Percentiles rank a stretch among this genome's conserved stretches.
Conservation (phyloP, 2,329 filamentous ascomycete genomes). For the Aspergillus calidoustus region DNA sequence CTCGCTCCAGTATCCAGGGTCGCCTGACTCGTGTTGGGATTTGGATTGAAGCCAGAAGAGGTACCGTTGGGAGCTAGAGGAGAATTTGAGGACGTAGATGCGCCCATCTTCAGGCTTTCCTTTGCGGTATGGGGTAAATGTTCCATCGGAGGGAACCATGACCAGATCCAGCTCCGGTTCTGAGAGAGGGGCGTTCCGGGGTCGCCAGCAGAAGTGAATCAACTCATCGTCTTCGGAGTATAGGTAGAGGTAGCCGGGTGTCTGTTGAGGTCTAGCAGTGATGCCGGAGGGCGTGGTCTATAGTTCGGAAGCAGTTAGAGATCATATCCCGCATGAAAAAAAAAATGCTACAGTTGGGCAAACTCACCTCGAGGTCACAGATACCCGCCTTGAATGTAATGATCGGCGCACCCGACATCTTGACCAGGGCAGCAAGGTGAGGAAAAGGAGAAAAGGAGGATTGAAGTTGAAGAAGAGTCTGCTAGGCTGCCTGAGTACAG, state of each 20-base stretch:
- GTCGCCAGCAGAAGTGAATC: conserved; percentile 96
- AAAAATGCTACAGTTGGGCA: not conserved
- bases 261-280: conserved; percentile 73
- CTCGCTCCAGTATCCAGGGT: conserved; percentile 79
- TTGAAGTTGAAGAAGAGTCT: not conserved
- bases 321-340: not conserved
- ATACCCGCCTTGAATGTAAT: conserved; percentile 96
- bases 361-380: conserved; percentile 80
- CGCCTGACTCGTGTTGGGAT: conserved; percentile 71
- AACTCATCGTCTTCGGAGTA: conserved; percentile 96
- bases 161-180: conserved; percentile 84
- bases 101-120: conserved; percentile 77
- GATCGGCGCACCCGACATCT: conserved; percentile 82
- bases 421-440: conserved; percentile 26
- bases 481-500: not conserved
- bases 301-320: not conserved
- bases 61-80: conserved; percentile 85
- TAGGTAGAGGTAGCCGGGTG: conserved; percentile 87
- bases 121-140: conserved; percentile 79
- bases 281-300: conserved; percentile 63
- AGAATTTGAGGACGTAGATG: conserved; percentile 92
- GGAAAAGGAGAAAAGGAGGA: conserved; percentile 6
- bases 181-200: conserved; percentile 71
- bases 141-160: conserved; percentile 89
- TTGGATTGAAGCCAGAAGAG: conserved; percentile 97